These are phyloP conservation scores for Plantago elongata DNA, from an alignment of 257 asterid genomes.

Conservation along the genomic window DNA sequence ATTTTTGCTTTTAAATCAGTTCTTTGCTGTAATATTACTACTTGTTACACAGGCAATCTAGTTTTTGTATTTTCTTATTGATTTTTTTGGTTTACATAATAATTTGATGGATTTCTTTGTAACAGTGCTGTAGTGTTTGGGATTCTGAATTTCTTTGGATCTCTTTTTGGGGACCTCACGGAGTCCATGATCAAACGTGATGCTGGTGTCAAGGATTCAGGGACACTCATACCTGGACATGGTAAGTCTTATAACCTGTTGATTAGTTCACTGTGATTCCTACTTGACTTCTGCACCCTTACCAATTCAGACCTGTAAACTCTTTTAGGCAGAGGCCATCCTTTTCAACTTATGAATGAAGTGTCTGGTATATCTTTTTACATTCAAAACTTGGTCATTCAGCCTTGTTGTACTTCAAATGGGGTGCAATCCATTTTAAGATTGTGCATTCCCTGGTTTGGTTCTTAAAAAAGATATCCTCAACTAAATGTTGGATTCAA, in stretches of 20 bases:
- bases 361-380: too few species aligned
- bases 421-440: too few species aligned
- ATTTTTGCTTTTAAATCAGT: background rate
- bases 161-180: constrained; percentile 86
- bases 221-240: constrained; percentile 95
- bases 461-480: too few species aligned
- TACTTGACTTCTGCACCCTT: background rate
- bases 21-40: background rate
- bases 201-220: constrained; percentile 98
- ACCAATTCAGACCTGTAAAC: too few species aligned
- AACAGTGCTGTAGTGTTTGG: constrained; percentile 84
- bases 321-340: too few species aligned
- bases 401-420: too few species aligned
- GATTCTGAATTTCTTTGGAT: constrained; percentile 76
- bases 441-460: too few species aligned
- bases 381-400: too few species aligned
- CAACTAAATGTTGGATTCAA: too few species aligned
- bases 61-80: background rate
- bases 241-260: constrained; percentile 44
- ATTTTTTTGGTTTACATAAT: constrained; percentile 15
- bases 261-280: background rate
- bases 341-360: too few species aligned
- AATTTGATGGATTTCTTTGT: constrained; percentile 14
- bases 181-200: constrained; percentile 99
- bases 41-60: too few species aligned